phyloP scores from a whole-genome alignment of 1,139 yeast genomes.

The Candida buenavistaensis region DNA sequence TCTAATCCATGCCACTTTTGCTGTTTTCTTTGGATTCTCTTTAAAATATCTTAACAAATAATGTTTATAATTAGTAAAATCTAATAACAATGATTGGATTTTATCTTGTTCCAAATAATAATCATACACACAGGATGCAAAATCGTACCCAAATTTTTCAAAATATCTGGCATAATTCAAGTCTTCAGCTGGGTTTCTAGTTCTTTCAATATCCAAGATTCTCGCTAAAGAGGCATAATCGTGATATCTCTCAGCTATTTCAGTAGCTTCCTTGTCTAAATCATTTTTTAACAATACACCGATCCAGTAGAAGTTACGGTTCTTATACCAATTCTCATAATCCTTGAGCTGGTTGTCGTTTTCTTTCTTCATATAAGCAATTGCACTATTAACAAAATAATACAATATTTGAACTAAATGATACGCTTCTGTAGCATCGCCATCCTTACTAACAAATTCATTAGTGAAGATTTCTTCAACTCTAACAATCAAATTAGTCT shows the following conservation, averaged over 20 bases:
- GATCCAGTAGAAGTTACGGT: conserved; percentile 50
- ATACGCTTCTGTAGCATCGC: conserved; percentile 17
- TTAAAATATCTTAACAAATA: conserved; percentile 55
- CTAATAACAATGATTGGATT: conserved; percentile 53
- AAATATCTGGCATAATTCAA: conserved; percentile 52
- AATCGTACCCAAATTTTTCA: conserved; percentile 61
- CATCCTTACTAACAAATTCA: conserved; percentile 17
- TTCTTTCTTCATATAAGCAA: conserved; percentile 30
- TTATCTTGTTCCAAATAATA: conserved; percentile 57
- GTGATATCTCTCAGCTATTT: conserved; percentile 63
- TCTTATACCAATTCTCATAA: conserved; percentile 37
- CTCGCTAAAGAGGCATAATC: conserved; percentile 69
- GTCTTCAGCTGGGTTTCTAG: conserved; percentile 19
- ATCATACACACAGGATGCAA: conserved; percentile 66
- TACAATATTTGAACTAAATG: conserved; percentile 35
- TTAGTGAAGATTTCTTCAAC: conserved; percentile 34
- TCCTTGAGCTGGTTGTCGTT: conserved; percentile 21
- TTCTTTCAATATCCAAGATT: conserved; percentile 55
- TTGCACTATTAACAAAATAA: conserved; percentile 39
- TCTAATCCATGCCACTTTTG: conserved; percentile 73
- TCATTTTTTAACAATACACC: conserved; percentile 48
- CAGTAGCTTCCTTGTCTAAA: conserved; percentile 53
- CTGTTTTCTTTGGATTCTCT: conserved; percentile 46
- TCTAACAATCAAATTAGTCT: conserved; percentile 32
- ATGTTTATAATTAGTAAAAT: conserved; percentile 54